phyloP scores from a whole-genome alignment of 2,329 filamentous ascomycete species.

The Nigrospora osmanthi region DNA sequence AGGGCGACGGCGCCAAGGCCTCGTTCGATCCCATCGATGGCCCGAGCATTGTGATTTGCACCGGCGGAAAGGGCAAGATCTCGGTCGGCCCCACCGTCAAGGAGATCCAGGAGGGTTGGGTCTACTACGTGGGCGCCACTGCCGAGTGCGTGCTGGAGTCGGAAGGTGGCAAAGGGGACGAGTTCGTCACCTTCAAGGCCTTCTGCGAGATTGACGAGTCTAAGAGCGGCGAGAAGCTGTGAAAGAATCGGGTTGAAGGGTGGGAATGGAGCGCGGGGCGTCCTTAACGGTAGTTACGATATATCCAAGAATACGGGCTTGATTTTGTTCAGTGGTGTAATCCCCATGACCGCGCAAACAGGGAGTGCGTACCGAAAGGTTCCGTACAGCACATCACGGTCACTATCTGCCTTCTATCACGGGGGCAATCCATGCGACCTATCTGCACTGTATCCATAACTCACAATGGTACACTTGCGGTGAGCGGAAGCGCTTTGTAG shows the following conservation, averaged over 20 bases:
- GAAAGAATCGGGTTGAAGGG: background rate
- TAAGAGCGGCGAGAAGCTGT: constrained; percentile 14
- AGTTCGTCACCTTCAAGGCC: constrained; percentile 84
- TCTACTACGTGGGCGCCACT: constrained; percentile 81
- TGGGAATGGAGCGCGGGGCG: no score
- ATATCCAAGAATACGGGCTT: no score
- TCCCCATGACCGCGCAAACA: no score
- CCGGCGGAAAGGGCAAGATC: constrained; percentile 73
- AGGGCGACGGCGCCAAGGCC: constrained; percentile 64
- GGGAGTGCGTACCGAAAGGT: no score
- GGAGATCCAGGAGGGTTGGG: constrained; percentile 64
- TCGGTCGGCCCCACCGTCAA: constrained; percentile 76
- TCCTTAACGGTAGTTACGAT: no score
- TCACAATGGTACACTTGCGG: no score
- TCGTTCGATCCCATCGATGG: constrained; percentile 84
- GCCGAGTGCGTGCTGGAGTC: constrained; percentile 77
- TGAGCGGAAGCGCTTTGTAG: no score
- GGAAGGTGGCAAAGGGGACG: constrained; percentile 49
- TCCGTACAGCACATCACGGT: no score
- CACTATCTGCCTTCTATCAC: no score
- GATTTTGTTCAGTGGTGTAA: no score
- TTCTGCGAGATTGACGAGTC: constrained; percentile 69
- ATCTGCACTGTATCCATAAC: no score
- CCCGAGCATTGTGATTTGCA: constrained; percentile 90
- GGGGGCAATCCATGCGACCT: no score